Conservation (phyloP, 495 filamentous ascomycete species). For the Xylaria flabelliformis region DNA sequence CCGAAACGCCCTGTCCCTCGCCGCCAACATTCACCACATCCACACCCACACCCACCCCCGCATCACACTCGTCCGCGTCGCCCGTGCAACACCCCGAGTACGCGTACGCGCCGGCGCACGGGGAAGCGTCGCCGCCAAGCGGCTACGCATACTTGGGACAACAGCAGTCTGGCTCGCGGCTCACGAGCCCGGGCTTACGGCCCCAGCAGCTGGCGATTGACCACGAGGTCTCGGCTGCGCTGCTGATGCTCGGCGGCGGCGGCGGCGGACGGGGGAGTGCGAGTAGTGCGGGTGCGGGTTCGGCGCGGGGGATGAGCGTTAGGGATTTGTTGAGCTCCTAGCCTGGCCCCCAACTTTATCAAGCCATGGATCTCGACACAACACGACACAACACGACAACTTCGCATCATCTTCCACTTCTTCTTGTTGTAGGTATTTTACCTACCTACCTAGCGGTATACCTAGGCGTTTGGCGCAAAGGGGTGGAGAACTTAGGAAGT, state of each 20-base stretch:
- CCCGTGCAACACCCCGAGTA: conserved; percentile 36
- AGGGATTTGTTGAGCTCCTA: conserved; percentile 75
- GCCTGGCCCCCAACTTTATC: not conserved
- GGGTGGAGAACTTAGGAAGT: not conserved
- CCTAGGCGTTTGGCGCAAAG: not conserved
- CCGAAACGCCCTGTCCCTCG: conserved; percentile 39
- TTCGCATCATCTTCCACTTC: not conserved
- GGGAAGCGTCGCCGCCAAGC: conserved; percentile 36
- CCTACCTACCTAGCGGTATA: too few relatives aligned
- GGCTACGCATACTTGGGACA: not conserved
- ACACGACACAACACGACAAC: not conserved
- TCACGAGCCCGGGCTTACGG: conserved; percentile 57
- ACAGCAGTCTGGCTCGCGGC: conserved; percentile 37
- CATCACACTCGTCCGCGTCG: conserved; percentile 55
- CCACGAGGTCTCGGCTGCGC: conserved; percentile 79
- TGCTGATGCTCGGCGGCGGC: conserved; percentile 73
- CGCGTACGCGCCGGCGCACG: conserved; percentile 25
- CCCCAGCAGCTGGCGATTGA: conserved; percentile 60
- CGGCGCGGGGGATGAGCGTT: conserved; percentile 5
- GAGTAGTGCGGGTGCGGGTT: conserved; percentile 50
- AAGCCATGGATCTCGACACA: not conserved
- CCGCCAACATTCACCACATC: conserved; percentile 40
- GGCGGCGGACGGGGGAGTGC: conserved; percentile 64
- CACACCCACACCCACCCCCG: conserved; percentile 29
- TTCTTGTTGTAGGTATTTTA: not conserved